Evolutionary conservation across 2,329 filamentous ascomycete genomes (phyloP).

Genomic region (Fusarium scirpi): DNA sequence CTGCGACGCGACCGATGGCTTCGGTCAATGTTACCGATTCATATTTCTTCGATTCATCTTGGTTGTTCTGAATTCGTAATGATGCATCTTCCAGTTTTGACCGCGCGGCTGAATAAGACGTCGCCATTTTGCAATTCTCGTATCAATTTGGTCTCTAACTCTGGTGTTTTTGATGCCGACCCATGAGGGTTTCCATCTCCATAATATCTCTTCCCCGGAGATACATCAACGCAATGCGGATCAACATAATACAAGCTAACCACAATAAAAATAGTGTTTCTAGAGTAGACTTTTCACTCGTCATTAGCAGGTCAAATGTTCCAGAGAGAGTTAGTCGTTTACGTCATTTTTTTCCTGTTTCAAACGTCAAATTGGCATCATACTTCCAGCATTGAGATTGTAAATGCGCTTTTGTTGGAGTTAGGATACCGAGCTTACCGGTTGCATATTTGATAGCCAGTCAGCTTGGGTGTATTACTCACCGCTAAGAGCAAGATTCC

Average conservation of each 20-base stretch:
- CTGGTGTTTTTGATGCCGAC: not conserved
- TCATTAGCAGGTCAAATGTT: not conserved
- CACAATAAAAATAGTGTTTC: not conserved
- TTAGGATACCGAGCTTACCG: not conserved
- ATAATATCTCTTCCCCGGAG: not conserved
- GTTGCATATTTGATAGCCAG: not conserved
- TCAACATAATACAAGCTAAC: not conserved
- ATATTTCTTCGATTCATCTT: not conserved
- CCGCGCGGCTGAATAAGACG: not conserved
- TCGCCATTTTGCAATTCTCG: not conserved
- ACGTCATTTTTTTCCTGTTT: not conserved
- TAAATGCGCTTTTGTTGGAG: not conserved
- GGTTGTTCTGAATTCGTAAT: fast-evolving
- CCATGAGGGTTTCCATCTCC: not conserved
- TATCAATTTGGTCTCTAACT: fast-evolving
- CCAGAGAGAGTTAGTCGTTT: not conserved
- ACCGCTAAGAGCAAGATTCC: not conserved
- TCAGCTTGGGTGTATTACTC: not conserved
- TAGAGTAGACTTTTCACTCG: not conserved
- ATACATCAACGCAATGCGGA: not conserved
- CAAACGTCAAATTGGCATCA: constrained; percentile 5
- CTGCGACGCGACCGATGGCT: not conserved
- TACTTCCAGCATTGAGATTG: not conserved
- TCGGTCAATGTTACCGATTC: not conserved
- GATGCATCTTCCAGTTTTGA: not conserved